Evolutionary conservation across 352 stramenopile species (phyloP), one percentile per base, ranked within the genome.

Genomic region (Globisporangium barbulae): DNA sequence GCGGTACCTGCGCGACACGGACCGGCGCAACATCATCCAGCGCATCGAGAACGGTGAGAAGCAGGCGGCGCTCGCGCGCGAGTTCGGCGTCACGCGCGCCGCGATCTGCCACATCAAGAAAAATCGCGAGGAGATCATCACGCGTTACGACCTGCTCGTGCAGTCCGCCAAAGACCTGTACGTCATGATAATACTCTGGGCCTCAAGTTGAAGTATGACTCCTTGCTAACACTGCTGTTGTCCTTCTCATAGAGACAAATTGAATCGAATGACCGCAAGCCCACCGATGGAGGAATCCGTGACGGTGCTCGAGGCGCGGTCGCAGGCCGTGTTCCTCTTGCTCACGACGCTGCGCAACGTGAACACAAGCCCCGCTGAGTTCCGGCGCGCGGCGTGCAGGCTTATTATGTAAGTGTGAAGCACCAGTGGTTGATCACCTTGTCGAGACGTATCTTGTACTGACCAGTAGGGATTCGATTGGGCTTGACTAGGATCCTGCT

Each of bases 51-150:
- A 77, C 15, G 82, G 82, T 33, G 82, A 91, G 67, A 85, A 84
- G 59, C 82, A 91, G 53, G 76, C 76, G 19, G 65, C 73, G 0
- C 60, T 91, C 25, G 82, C 82, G 13, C 68, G 79, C 1, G 82
- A 91, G 39, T 89, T 87, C 49, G 79, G 82, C n/a, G 80, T 91
- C 28, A 90, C 82, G 22, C 65, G 82, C 6, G 80, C 82, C 0
- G 82, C 82, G 19, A 85, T 91, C 57, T 91, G 82, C 61, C 80
- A 89, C 64, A 91, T 91, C 61, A 91, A 91, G 58, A 91, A 91
- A 65, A 89, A 91, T 55, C 75, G 75, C 41, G 78, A 75, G 8
- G 80, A 88, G 68, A 88, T 91, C 63, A 68, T 91, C n/a, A 78
- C 79, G 22, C 79, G 79, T 44, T 88, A 83, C 67, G 78, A 88